Evolutionary conservation across 2,329 filamentous ascomycete genomes (phyloP), one percentile per base, ranked within the genome.

Genomic region (Cladophialophora bantiana): DNA sequence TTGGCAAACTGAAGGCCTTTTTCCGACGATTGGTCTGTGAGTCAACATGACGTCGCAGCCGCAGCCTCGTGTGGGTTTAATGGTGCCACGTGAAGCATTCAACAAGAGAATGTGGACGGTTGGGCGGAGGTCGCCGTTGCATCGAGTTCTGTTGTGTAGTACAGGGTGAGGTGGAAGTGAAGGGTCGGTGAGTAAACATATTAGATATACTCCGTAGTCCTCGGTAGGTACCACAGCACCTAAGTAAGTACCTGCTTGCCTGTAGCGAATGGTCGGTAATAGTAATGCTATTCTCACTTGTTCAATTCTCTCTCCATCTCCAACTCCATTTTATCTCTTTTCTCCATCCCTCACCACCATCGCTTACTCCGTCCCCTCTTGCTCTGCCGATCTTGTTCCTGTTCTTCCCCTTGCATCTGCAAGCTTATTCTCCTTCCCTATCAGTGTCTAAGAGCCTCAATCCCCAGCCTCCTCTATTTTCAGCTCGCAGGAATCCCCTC

Each of bases 11-110:
- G 45, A 20, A 31, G 2, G 12, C 45, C 31, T 50, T 50, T 5
- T 50, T 18, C 45, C 15, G 31, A 38, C 53, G 40, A 65, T 65
- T 65, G 62, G 62, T 34, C 56, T 60, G 34, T 64, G 65, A 67
- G 61, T 67, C 65, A 67, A 61, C 52, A 67, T 67, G 65, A 67
- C 65, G 65, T 67, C 52, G 59, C 55, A 56, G 34, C n/a, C 35
- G 34, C 32, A 62, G 32, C 45, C 45, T 50, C 45, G 45, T 50
- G 45, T 50, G 34, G 42, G 15, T 13, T 62, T 4, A 50, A 38
- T 63, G 61, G 53, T 64, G 61, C 61, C 57, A 60, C 63, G 57
- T 65, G 54, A 56, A 61, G 36, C n/a, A n/a, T 9, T 50, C 18
- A 7, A 26, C 13, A 13, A 12, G 59, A 40, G 48, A 38, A 31